These are phyloP conservation scores for Wickerhamomyces sp. DNA, from an alignment of 1,139 yeast genomes.

Conservation along the genomic window DNA sequence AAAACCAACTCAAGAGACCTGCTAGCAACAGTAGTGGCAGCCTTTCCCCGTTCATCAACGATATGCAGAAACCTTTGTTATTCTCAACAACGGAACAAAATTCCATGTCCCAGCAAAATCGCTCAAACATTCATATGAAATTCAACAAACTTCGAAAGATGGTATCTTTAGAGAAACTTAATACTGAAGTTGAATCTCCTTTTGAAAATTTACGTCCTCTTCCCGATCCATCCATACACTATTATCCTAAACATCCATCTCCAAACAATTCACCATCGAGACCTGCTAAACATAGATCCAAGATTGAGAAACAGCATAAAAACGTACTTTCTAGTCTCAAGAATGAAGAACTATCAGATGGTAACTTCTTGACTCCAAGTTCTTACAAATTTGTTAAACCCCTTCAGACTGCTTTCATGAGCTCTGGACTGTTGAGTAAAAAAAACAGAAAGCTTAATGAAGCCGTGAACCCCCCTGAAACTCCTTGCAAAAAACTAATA, in stretches of 20 bases:
- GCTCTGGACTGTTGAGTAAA: slow-evolving; percentile 73
- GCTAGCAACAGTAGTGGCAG: slow-evolving; percentile 22
- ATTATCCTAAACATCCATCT: slow-evolving; percentile 13
- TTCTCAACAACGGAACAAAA: slow-evolving; percentile 12
- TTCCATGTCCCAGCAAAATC: slow-evolving; percentile 12
- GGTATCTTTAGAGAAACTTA: slow-evolving; percentile 21
- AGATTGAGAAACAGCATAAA: slow-evolving; percentile 15
- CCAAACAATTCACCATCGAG: slow-evolving; percentile 27
- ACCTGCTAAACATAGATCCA: slow-evolving; percentile 24
- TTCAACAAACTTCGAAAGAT: slow-evolving; percentile 25
- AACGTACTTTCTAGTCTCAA: slow-evolving; percentile 19
- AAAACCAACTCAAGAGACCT: slow-evolving; percentile 21
- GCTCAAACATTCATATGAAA: slow-evolving; percentile 21
- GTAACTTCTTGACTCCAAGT: slow-evolving; percentile 39
- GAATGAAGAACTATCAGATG: slow-evolving; percentile 31
- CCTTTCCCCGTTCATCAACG: slow-evolving; percentile 24
- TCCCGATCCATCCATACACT: slow-evolving; percentile 23
- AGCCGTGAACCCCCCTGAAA: slow-evolving; percentile 59
- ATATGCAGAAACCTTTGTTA: slow-evolving; percentile 20
- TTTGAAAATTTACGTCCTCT: slow-evolving; percentile 21
- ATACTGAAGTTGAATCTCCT: slow-evolving; percentile 16
- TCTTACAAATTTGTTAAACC: slow-evolving; percentile 76
- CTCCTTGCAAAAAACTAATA: slow-evolving; percentile 68
- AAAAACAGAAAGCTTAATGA: slow-evolving; percentile 41
- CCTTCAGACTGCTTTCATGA: slow-evolving; percentile 76